Evolutionary conservation across 257 asterid species (phyloP).

Genomic region (Nicotiana tabacum): DNA sequence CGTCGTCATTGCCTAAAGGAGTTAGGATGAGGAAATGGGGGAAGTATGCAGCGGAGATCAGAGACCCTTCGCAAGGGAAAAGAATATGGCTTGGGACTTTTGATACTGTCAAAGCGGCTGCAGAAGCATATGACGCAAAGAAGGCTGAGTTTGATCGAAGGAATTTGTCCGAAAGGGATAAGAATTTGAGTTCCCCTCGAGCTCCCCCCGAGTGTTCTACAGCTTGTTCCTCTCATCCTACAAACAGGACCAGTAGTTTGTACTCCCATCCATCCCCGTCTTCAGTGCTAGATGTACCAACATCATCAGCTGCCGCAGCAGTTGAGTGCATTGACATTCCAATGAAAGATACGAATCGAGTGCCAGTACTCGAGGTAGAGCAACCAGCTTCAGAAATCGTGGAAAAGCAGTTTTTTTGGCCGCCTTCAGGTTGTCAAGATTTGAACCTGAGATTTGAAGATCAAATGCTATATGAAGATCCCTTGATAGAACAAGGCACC

Average conservation of each 20-base stretch:
- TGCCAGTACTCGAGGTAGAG: not conserved
- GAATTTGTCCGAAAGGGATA: not conserved
- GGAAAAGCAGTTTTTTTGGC: not conserved
- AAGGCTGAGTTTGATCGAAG: conserved; percentile 20
- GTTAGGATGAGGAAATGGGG: conserved; percentile 40
- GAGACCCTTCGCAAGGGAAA: conserved; percentile 21
- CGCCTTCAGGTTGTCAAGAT: not conserved
- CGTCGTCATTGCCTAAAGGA: conserved; percentile 18
- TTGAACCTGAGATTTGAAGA: not conserved
- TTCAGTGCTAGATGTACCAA: conserved; percentile 23
- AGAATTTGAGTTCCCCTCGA: not conserved
- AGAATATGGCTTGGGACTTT: conserved; percentile 38
- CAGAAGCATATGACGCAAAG: conserved; percentile 27
- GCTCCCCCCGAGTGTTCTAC: conserved; percentile 1
- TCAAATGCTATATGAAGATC: conserved; percentile 1
- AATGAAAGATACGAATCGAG: not conserved
- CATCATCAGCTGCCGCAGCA: conserved; percentile 1
- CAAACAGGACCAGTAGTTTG: conserved; percentile 10
- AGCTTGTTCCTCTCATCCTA: not conserved
- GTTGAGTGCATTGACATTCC: not conserved
- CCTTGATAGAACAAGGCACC: not conserved
- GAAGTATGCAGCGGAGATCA: conserved; percentile 35
- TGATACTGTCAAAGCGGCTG: conserved; percentile 27
- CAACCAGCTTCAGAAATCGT: not conserved
- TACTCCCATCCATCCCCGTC: conserved; percentile 23